Base-by-base conservation (phyloP, 345 rosid species). In the Heritiera littoralis region DNA sequence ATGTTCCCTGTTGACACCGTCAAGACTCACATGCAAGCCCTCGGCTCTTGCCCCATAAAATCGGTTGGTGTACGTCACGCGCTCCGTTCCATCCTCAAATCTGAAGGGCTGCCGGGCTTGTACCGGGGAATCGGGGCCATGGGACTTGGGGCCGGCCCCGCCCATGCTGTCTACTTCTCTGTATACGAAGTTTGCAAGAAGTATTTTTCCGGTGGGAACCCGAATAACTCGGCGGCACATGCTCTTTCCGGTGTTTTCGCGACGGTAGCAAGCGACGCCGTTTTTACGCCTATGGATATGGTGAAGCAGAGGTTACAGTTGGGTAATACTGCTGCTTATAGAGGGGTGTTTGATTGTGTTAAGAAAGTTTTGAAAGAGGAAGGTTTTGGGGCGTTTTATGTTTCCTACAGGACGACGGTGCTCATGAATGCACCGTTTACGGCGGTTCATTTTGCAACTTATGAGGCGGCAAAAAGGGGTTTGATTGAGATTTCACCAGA, bases 81-180 rank as follows among this genome's bases (percentile, higher is more conserved):
- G 51, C 79, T 97, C 77, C 92, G 88, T 10, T 94, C 97, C 46
- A 89, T 97, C 8, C 77, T 94, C 72, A 86, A 85, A 83, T 79
- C 93, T 0, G 92, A 91, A 28, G 99, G 99, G 3, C 90, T 90
- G 6, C 49, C 88, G 3, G 95, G 89, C 48, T 84, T 97, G 38
- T 97, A 97, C 84, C 89, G 98, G 1, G 99, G 99, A 46, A 94
- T 94, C 23, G 95, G 92, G 64, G 99, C 99, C 65, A 93, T 97
- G 98, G 99, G 93, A 4, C 89, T 97, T 9, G 99, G 99, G 3
- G 99, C 99, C 3, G 99, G 99, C n/a, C 99, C 99, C 0, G 99
- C 99, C 23, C 99, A 97, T 77, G 99, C 99, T 28, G 97, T 94
- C 13, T 94, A 97, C 51, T 97, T 97, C 86, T 94, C 98, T 1